phyloP scores from a whole-genome alignment of 2,329 filamentous ascomycete species.

The Zasmidium citrigriseum region DNA sequence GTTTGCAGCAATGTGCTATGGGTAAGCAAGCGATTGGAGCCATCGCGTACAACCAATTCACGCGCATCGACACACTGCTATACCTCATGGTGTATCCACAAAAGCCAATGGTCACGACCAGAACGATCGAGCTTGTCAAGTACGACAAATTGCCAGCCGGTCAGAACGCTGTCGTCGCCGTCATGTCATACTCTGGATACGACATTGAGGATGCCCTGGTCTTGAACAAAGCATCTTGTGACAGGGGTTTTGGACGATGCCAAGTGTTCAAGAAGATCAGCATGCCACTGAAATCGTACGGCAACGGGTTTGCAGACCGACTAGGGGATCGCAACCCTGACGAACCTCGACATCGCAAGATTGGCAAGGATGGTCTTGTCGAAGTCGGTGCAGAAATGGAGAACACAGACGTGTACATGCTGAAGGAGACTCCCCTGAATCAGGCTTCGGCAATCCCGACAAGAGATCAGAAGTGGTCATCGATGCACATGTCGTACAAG shows the following conservation, averaged over 20 bases:
- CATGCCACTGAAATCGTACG: conserved; percentile 82
- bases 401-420: conserved; percentile 81
- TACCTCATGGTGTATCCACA: conserved; percentile 98
- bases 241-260: conserved; percentile 92
- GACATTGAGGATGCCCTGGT: conserved; percentile 99
- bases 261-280: conserved; percentile 97
- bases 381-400: conserved; percentile 80
- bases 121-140: conserved; percentile 93
- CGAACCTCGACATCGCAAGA: conserved; percentile 61
- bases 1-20: conserved; percentile 97
- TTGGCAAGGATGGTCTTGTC: conserved; percentile 86
- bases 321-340: conserved; percentile 60
- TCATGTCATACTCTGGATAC: conserved; percentile 99
- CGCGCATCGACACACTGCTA: conserved; percentile 91
- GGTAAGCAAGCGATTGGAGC: conserved; percentile 99
- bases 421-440: conserved; percentile 84
- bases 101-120: conserved; percentile 93
- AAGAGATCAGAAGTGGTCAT: conserved; percentile 31
- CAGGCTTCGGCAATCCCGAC: conserved; percentile 55
- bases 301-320: conserved; percentile 69
- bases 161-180: conserved; percentile 94
- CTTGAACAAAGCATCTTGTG: conserved; percentile 91
- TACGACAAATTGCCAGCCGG: conserved; percentile 97
- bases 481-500: conserved; percentile 62
- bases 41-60: conserved; percentile 97